Conservation (phyloP, 2,329 filamentous ascomycete species). For the Phialocephala subalpina region DNA sequence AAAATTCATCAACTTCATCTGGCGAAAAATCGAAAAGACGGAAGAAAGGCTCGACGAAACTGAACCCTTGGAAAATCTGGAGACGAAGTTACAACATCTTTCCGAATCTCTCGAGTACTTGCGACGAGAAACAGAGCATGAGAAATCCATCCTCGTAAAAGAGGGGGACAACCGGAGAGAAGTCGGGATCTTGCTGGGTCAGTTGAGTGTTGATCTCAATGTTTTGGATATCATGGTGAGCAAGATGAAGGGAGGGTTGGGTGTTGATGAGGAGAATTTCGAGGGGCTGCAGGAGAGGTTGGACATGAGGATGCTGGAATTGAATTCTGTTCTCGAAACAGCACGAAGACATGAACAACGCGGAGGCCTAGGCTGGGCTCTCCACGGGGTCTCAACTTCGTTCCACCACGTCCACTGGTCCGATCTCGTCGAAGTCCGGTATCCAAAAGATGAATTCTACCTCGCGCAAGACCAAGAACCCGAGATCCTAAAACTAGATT, state of each 20-base stretch:
- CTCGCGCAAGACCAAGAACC: background rate
- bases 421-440: background rate
- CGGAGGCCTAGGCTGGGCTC: background rate
- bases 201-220: slow-evolving; percentile 1
- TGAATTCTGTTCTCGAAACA: background rate
- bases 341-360: no score
- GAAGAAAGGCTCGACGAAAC: background rate
- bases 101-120: background rate
- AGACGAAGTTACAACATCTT: background rate
- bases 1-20: slow-evolving; percentile 8
- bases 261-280: background rate
- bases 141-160: background rate
- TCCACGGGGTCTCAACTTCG: background rate
- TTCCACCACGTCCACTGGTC: slow-evolving; percentile 6
- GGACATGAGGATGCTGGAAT: background rate
- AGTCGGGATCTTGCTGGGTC: background rate
- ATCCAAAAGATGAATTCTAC: slow-evolving; percentile 2
- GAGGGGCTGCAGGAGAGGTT: background rate
- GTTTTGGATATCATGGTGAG: background rate
- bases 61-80: background rate
- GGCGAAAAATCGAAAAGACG: background rate
- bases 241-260: background rate
- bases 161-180: background rate
- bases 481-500: background rate
- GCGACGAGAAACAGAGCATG: background rate